Evolutionary conservation across 78 protist species (phyloP).

Genomic region (Dictyostelium intermedium): DNA sequence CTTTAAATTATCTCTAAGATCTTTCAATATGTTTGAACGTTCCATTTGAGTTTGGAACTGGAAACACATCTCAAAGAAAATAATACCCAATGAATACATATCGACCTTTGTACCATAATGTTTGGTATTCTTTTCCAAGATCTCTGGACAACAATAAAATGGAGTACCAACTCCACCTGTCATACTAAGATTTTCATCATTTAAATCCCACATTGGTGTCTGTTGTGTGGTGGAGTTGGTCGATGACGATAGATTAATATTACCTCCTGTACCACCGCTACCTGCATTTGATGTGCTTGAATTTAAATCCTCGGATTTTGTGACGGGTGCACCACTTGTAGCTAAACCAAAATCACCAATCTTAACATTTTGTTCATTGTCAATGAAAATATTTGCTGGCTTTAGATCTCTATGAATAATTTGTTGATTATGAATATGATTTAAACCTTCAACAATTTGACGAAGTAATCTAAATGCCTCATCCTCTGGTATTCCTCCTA

Average conservation of each 20-base stretch:
- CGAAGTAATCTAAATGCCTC: conserved; percentile 72
- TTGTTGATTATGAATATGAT: conserved; percentile 81
- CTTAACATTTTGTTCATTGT: conserved; percentile 72
- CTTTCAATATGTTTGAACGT: conserved; percentile 17
- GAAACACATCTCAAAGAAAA: conserved; percentile 85
- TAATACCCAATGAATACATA: conserved; percentile 82
- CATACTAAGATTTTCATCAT: conserved; percentile 24
- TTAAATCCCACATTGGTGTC: too few species aligned
- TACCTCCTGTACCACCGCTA: background rate
- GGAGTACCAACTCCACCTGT: conserved; percentile 86
- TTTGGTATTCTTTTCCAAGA: conserved; percentile 27
- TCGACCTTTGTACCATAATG: conserved; percentile 83
- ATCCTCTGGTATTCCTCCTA: conserved; percentile 58
- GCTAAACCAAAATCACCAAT: conserved; percentile 84
- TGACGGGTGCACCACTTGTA: background rate
- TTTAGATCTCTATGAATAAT: conserved; percentile 83
- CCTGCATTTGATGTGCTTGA: background rate
- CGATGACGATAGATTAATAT: background rate
- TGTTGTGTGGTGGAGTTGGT: background rate
- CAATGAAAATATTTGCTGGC: conserved; percentile 83
- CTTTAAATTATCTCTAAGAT: conserved; percentile 21
- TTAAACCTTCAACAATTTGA: conserved; percentile 84
- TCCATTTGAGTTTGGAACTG: conserved; percentile 83
- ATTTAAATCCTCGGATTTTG: background rate
- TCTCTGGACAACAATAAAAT: conserved; percentile 80